phyloP scores from a whole-genome alignment of 768 basidiomycete genomes.

The Psilocybe tampanensis region DNA sequence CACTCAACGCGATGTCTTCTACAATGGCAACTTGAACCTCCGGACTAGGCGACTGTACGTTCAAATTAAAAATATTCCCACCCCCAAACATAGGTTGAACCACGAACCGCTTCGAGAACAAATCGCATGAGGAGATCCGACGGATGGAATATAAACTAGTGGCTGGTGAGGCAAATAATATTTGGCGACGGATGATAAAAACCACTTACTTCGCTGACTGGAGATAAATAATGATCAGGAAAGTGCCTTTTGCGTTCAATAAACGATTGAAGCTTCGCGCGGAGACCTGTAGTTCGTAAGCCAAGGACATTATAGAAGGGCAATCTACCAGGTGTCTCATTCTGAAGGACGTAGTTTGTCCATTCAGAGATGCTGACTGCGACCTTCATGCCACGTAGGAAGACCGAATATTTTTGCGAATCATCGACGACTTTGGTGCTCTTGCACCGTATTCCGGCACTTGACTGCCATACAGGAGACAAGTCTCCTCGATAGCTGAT shows the following conservation, averaged over 20 bases:
- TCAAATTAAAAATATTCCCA: no score
- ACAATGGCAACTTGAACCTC: no score
- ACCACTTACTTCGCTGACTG: background rate
- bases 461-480: background rate
- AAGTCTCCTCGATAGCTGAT: background rate
- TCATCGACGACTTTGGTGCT: background rate
- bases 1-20: no score
- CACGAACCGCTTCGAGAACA: no score
- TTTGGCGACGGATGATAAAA: no score
- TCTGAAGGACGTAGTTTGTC: background rate
- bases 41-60: no score
- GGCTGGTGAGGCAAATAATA: no score
- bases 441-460: background rate
- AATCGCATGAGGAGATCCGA: no score
- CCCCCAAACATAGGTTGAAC: no score
- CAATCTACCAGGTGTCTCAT: background rate
- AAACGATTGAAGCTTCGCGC: background rate
- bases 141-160: no score
- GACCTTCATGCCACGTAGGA: slow-evolving; percentile 6
- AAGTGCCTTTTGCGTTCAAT: background rate
- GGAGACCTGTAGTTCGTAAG: slow-evolving; percentile 1
- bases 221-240: background rate
- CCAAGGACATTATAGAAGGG: background rate
- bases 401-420: background rate
- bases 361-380: background rate